A percentile compares a stretch with the other conserved stretches of the same genome.
Conservation (phyloP, 140 eudicot species). For the Bidens hawaiensis region DNA sequence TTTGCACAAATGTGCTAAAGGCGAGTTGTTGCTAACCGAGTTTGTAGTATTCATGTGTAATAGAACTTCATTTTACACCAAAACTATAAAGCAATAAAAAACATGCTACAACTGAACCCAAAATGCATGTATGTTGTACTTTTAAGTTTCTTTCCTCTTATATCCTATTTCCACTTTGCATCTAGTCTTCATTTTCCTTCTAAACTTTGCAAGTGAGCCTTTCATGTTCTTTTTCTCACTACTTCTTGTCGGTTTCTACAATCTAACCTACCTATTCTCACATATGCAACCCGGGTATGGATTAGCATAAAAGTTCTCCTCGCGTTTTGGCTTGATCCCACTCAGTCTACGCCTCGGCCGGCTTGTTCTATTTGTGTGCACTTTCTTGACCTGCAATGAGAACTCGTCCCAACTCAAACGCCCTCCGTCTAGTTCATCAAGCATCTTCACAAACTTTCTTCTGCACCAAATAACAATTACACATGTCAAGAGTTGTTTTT, state of each 20-base stretch:
- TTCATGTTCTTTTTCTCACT: slow-evolving; percentile 4
- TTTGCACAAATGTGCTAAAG: neutral
- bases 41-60: neutral
- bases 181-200: neutral
- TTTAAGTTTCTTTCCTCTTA: neutral
- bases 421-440: slow-evolving; percentile 50
- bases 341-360: slow-evolving; percentile 41
- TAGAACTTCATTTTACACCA: neutral
- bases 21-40: no score
- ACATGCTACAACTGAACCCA: no score
- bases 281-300: slow-evolving; percentile 79
- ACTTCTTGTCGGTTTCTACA: slow-evolving; percentile 8
- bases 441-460: slow-evolving; percentile 42
- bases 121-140: no score
- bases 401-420: slow-evolving; percentile 50
- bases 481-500: neutral
- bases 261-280: slow-evolving; percentile 14
- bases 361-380: slow-evolving; percentile 48
- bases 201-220: slow-evolving; percentile 2
- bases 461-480: slow-evolving; percentile 29
- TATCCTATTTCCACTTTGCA: neutral
- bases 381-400: slow-evolving; percentile 33
- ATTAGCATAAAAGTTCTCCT: slow-evolving; percentile 73
- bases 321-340: slow-evolving; percentile 38
- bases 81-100: no score